Conservation (phyloP, 192 early-diverging fungal genomes). For the Irineochytrium annulatum region DNA sequence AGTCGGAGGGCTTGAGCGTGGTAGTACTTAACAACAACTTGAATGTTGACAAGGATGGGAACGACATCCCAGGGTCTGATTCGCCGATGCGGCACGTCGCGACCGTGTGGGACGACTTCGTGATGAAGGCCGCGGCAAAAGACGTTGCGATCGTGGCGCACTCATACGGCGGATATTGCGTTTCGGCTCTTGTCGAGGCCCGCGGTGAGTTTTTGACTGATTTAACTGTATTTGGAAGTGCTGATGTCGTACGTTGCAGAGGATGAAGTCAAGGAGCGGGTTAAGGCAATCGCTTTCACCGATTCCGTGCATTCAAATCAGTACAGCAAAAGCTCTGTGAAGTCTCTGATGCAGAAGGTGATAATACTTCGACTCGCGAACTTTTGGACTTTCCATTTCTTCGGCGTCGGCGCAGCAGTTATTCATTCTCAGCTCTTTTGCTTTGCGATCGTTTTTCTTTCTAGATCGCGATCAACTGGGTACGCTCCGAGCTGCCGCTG, state of each 20-base stretch:
- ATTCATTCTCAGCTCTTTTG: neutral
- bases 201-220: too few species aligned
- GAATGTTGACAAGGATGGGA: neutral
- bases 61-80: slow-evolving; percentile 9
- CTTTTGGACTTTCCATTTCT: too few species aligned
- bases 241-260: neutral
- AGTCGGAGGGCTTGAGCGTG: slow-evolving; percentile 4
- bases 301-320: slow-evolving; percentile 17
- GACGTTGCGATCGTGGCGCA: slow-evolving; percentile 15
- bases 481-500: slow-evolving; percentile 1
- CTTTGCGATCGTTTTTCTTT: neutral
- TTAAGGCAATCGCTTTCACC: slow-evolving; percentile 16
- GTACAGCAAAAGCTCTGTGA: neutral
- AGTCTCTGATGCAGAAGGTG: neutral
- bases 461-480: slow-evolving; percentile 12
- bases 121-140: neutral
- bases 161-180: slow-evolving; percentile 15
- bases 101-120: slow-evolving; percentile 8
- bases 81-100: slow-evolving; percentile 10
- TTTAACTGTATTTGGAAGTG: too few species aligned
- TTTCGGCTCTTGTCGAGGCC: neutral
- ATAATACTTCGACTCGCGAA: too few species aligned
- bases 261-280: neutral
- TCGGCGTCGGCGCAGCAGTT: too few species aligned
- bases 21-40: slow-evolving; percentile 15